Conservation (phyloP, 441 rosid genomes). For the Manihot esculenta region DNA sequence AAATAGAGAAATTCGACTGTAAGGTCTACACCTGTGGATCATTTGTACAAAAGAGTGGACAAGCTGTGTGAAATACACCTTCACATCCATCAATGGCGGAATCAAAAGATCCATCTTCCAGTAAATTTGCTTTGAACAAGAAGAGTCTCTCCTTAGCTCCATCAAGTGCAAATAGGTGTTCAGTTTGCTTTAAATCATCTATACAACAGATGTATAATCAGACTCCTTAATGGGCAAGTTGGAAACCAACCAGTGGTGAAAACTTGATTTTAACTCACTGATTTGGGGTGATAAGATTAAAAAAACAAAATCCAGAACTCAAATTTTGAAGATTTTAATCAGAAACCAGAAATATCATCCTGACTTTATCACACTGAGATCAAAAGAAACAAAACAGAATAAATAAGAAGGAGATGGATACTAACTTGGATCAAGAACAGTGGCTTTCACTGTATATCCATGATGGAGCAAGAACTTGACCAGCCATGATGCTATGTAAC, state of each 20-base stretch:
- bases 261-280: too few species aligned
- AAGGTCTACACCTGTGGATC: too few species aligned
- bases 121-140: constrained; percentile 33
- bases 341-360: too few species aligned
- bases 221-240: too few species aligned
- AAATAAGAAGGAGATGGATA: background rate
- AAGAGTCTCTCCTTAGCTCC: constrained; percentile 43
- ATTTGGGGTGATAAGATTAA: too few species aligned
- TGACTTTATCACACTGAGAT: too few species aligned
- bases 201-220: too few species aligned
- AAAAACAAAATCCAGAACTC: too few species aligned
- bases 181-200: constrained; percentile 40
- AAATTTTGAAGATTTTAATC: too few species aligned
- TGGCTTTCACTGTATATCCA: constrained; percentile 32
- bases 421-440: constrained; percentile 30
- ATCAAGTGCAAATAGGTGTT: constrained; percentile 34
- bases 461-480: constrained; percentile 28
- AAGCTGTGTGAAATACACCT: constrained; percentile 33
- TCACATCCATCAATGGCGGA: constrained; percentile 23
- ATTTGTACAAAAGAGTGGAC: constrained; percentile 25
- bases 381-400: background rate
- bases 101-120: constrained; percentile 32
- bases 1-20: too few species aligned
- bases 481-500: constrained; percentile 34
- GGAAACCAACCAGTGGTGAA: too few species aligned